Conservation (phyloP, 1,284 basidiomycete species). For the Tilletiopsis washingtonensis region DNA sequence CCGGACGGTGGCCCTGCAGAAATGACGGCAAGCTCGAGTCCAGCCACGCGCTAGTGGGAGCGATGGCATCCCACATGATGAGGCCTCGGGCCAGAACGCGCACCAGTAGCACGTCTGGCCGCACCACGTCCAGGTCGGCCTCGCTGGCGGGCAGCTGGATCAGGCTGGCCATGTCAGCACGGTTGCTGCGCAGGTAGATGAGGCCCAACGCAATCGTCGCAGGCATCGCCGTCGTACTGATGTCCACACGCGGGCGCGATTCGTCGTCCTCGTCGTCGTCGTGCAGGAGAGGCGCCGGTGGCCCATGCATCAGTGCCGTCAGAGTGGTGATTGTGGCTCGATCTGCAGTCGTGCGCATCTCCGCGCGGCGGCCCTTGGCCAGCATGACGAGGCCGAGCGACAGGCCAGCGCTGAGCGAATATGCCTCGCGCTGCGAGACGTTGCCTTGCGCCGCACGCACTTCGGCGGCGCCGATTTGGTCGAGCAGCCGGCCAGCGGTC, state of each 20-base stretch:
- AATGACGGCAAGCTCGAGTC: conserved; percentile 64
- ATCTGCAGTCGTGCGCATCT: conserved; percentile 27
- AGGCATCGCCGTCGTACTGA: conserved; percentile 56
- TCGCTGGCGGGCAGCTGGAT: conserved; percentile 73
- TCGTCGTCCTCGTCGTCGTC: neutral
- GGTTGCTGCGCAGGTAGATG: conserved; percentile 80
- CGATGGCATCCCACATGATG: conserved; percentile 78
- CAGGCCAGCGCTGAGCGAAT: conserved; percentile 77
- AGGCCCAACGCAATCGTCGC: conserved; percentile 82
- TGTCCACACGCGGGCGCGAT: conserved; percentile 1
- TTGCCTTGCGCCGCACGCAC: conserved; percentile 63
- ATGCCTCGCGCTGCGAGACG: conserved; percentile 62
- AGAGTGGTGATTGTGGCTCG: conserved; percentile 13
- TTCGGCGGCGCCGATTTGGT: conserved; percentile 70
- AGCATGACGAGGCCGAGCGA: conserved; percentile 95
- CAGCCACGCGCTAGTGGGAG: conserved; percentile 70
- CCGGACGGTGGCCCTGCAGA: conserved; percentile 54
- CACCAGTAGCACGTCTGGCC: conserved; percentile 76
- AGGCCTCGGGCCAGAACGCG: conserved; percentile 69
- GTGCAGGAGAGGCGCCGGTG: conserved; percentile 4
- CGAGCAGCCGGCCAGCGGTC: conserved; percentile 83
- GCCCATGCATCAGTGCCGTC: conserved; percentile 2
- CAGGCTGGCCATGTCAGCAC: conserved; percentile 74
- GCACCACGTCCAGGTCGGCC: conserved; percentile 69
- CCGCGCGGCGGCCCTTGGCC: conserved; percentile 54